Evolutionary conservation across 1,284 basidiomycete species (phyloP).

Genomic region (Rhodotorula sp.): DNA sequence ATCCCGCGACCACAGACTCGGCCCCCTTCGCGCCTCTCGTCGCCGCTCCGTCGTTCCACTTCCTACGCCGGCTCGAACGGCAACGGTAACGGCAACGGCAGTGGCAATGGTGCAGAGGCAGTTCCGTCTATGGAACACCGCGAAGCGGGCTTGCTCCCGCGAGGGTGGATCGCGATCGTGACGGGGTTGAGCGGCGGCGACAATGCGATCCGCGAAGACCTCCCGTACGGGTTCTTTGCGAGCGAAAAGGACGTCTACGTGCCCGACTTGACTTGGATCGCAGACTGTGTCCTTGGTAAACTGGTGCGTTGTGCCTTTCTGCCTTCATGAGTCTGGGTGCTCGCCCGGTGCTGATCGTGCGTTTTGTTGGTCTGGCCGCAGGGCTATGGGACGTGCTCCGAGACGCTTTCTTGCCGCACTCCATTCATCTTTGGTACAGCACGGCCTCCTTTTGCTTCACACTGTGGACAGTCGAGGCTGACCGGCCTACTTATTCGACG

Average conservation of each 20-base stretch:
- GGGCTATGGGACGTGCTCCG: constrained; percentile 48
- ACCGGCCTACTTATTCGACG: no score
- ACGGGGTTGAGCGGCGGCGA: constrained; percentile 61
- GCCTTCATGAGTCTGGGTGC: constrained; percentile 1
- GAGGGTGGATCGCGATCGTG: constrained; percentile 72
- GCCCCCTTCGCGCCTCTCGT: constrained; percentile 31
- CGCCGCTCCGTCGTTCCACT: constrained; percentile 19
- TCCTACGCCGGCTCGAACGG: constrained; percentile 7
- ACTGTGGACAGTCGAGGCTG: no score
- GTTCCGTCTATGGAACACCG: constrained; percentile 16
- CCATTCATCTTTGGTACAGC: constrained; percentile 41
- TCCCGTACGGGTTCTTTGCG: constrained; percentile 70
- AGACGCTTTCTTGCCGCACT: constrained; percentile 43
- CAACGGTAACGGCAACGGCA: not conserved
- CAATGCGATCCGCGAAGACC: constrained; percentile 47
- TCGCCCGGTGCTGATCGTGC: not conserved
- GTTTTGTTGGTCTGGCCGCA: not conserved
- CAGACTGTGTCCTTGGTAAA: constrained; percentile 74
- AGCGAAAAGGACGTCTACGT: constrained; percentile 73
- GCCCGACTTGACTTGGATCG: constrained; percentile 70
- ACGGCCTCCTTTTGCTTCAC: no score
- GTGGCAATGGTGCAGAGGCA: not conserved
- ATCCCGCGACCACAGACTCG: constrained; percentile 59
- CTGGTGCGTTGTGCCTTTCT: constrained; percentile 48
- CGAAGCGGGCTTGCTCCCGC: constrained; percentile 54